Conservation (phyloP, 345 rosid species). For the Cardamine resedifolia region DNA sequence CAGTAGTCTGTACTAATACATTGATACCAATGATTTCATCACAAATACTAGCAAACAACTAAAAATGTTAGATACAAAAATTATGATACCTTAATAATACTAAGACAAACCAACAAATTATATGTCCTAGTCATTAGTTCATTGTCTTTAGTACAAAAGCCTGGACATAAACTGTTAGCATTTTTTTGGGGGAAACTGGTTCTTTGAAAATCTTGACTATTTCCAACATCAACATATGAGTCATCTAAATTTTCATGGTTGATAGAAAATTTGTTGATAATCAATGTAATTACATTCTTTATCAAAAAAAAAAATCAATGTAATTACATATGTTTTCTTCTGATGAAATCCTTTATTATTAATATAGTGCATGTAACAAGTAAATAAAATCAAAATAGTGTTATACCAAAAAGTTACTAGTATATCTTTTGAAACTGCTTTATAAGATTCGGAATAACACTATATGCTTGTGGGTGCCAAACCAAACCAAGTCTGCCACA, state of each 20-base stretch:
- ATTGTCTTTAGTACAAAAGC: background rate
- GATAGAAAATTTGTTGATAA: background rate
- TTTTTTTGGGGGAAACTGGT: background rate
- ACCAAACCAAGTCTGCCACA: constrained; percentile 14
- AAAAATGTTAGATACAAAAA: background rate
- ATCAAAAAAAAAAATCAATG: too few relatives aligned
- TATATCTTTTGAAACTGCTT: background rate
- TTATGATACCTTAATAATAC: background rate
- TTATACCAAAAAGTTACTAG: background rate
- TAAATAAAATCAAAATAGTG: background rate
- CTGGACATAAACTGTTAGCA: background rate
- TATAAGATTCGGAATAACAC: constrained; percentile 7
- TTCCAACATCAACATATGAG: background rate
- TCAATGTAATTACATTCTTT: background rate
- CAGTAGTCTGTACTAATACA: background rate
- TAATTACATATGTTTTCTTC: background rate
- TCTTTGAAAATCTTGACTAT: background rate
- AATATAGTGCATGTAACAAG: background rate
- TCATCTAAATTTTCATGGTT: background rate
- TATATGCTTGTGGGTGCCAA: constrained; percentile 1
- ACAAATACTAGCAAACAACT: background rate
- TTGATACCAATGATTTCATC: background rate
- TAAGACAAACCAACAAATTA: background rate
- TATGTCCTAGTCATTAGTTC: background rate
- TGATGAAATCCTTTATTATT: background rate